Evolutionary conservation across 2,329 filamentous ascomycete genomes (phyloP).

Genomic region (Pseudocercospora pini-densiflorae): DNA sequence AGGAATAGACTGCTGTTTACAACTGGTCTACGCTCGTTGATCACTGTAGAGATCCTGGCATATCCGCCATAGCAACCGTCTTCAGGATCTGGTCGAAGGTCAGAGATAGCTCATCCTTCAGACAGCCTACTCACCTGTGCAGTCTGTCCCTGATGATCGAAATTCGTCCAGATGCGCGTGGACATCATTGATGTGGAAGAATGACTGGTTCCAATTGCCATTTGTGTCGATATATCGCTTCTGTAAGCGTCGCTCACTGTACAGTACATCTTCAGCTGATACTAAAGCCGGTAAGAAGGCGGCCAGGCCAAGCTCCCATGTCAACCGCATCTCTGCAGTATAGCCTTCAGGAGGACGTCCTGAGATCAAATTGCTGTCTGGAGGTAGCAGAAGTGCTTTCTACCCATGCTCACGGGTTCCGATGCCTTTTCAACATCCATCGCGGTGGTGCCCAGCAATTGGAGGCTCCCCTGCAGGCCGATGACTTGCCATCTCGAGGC

Average conservation of each 20-base stretch:
- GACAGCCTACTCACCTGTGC: slow-evolving; percentile 42
- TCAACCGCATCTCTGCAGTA: neutral
- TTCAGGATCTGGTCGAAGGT: slow-evolving; percentile 43
- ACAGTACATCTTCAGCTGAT: slow-evolving; percentile 31
- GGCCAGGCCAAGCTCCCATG: neutral
- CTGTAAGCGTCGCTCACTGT: slow-evolving; percentile 27
- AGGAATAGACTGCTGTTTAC: slow-evolving; percentile 67
- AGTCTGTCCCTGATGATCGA: slow-evolving; percentile 65
- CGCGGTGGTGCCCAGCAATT: neutral
- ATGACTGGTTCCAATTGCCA: slow-evolving; percentile 42
- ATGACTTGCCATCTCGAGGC: neutral
- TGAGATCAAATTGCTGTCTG: neutral
- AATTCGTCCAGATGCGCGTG: slow-evolving; percentile 70
- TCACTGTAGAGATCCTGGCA: slow-evolving; percentile 64
- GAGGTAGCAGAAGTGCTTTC: neutral
- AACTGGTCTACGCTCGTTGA: slow-evolving; percentile 61
- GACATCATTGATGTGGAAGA: slow-evolving; percentile 73
- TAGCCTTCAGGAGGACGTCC: neutral
- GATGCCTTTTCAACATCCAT: slow-evolving; percentile 1
- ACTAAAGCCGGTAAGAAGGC: neutral
- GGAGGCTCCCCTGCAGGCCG: neutral
- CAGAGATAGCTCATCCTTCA: neutral
- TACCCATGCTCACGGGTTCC: neutral
- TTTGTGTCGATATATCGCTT: slow-evolving; percentile 30
- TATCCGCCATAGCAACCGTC: slow-evolving; percentile 69